These are phyloP conservation scores for Phytophthora sansomeana DNA, from an alignment of 352 stramenopile genomes.

Conservation along the genomic window DNA sequence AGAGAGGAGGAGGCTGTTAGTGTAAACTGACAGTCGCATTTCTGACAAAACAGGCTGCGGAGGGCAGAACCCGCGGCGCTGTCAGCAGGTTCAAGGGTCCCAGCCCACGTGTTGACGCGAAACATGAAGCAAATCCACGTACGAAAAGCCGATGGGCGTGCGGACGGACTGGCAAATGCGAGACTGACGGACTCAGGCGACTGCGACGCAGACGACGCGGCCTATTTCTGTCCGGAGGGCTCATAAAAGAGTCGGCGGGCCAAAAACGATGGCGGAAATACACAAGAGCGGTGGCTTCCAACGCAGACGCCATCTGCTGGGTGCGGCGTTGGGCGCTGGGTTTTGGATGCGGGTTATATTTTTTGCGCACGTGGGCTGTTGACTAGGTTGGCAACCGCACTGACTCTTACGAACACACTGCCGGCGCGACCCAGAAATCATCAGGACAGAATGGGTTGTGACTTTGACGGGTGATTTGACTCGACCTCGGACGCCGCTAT, in stretches of 20 bases:
- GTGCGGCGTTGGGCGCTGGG: background rate
- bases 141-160: slow-evolving; percentile 5
- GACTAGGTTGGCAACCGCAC: background rate
- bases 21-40: slow-evolving; percentile 17
- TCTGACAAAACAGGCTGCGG: slow-evolving; percentile 33
- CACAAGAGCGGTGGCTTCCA: slow-evolving; percentile 4
- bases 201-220: background rate
- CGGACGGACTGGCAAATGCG: slow-evolving; percentile 3
- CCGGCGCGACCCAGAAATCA: slow-evolving; percentile 36
- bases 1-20: background rate
- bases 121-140: slow-evolving; percentile 22
- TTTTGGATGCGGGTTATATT: no score
- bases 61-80: slow-evolving; percentile 13
- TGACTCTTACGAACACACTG: slow-evolving; percentile 25
- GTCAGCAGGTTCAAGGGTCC: slow-evolving; percentile 33
- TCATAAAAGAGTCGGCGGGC: slow-evolving; percentile 21
- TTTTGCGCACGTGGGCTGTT: no score
- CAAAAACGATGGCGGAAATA: slow-evolving; percentile 16
- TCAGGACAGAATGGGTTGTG: slow-evolving; percentile 34
- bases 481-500: background rate
- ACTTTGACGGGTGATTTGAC: slow-evolving; percentile 33
- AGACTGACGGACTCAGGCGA: slow-evolving; percentile 13
- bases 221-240: slow-evolving; percentile 17
- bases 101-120: slow-evolving; percentile 11
- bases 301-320: no score